These are phyloP conservation scores for Lyophyllum atratum DNA, from an alignment of 768 basidiomycete genomes.

Conservation along the genomic window DNA sequence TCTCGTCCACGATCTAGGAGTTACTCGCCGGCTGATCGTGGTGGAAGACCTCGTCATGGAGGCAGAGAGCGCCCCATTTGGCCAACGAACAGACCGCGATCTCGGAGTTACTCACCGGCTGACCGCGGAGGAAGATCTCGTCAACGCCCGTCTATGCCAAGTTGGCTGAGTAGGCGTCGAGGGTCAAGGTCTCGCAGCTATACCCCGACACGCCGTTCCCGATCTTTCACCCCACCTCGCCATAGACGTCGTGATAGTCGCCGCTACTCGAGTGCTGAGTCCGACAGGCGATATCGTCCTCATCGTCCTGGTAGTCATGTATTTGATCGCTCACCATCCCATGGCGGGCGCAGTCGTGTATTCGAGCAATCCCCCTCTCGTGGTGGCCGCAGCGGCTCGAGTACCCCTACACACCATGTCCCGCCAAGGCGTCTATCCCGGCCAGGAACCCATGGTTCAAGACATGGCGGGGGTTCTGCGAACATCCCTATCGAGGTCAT, in stretches of 20 bases:
- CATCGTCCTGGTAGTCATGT: neutral
- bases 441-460: neutral
- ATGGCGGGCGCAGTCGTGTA: neutral
- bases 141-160: neutral
- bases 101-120: conserved; percentile 6
- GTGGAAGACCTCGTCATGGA: too few relatives aligned
- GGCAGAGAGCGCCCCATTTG: conserved; percentile 4
- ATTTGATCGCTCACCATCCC: neutral
- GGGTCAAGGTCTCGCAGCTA: neutral
- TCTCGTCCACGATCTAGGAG: too few relatives aligned
- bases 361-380: neutral
- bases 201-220: neutral
- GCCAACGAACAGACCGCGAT: neutral
- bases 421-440: neutral
- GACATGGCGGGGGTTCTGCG: neutral
- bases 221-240: conserved; percentile 5
- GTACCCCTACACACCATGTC: neutral
- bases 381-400: neutral
- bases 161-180: neutral
- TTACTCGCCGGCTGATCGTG: too few relatives aligned
- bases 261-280: conserved; percentile 3
- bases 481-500: conserved; percentile 16
- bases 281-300: neutral
- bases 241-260: neutral
- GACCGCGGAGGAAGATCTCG: conserved; percentile 1